A percentile compares a stretch with the other conserved stretches of the same genome.
Conservation (phyloP, 805 yeast species). For the Pichia thaimueangensis region DNA sequence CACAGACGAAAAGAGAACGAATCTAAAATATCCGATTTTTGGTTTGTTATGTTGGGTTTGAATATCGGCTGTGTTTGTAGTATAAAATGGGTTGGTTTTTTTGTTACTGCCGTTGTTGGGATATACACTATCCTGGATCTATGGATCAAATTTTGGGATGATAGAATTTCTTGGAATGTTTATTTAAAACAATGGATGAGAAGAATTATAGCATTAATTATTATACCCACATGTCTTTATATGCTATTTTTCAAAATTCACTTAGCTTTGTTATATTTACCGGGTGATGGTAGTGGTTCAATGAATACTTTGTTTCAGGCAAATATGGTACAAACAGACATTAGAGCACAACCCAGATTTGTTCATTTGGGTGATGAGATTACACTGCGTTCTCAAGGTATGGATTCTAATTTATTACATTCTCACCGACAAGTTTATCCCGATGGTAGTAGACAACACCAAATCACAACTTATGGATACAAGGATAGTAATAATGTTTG, state of each 20-base stretch:
- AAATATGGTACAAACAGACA: slow-evolving; percentile 61
- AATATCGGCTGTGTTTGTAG: slow-evolving; percentile 80
- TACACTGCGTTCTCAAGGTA: slow-evolving; percentile 64
- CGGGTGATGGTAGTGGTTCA: slow-evolving; percentile 87
- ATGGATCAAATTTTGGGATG: slow-evolving; percentile 86
- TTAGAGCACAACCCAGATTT: slow-evolving; percentile 61
- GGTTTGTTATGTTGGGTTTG: slow-evolving; percentile 59
- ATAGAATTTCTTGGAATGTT: slow-evolving; percentile 39
- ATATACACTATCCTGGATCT: slow-evolving; percentile 81
- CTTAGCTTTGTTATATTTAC: slow-evolving; percentile 62
- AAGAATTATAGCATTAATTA: slow-evolving; percentile 54
- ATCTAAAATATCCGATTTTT: slow-evolving; percentile 36
- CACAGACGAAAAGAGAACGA: slow-evolving; percentile 36
- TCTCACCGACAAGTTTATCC: slow-evolving; percentile 86
- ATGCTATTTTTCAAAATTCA: slow-evolving; percentile 66
- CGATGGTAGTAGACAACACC: slow-evolving; percentile 90
- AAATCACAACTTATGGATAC: slow-evolving; percentile 85
- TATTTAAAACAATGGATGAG: slow-evolving; percentile 63
- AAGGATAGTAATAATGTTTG: slow-evolving; percentile 84
- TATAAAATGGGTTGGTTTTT: slow-evolving; percentile 81
- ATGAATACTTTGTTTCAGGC: slow-evolving; percentile 89
- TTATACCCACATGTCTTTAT: slow-evolving; percentile 59
- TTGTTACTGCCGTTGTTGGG: slow-evolving; percentile 84
- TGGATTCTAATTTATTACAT: slow-evolving; percentile 72
- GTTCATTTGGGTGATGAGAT: slow-evolving; percentile 56